Base-by-base conservation (phyloP, 495 filamentous ascomycete species). In the Podospora australis region DNA sequence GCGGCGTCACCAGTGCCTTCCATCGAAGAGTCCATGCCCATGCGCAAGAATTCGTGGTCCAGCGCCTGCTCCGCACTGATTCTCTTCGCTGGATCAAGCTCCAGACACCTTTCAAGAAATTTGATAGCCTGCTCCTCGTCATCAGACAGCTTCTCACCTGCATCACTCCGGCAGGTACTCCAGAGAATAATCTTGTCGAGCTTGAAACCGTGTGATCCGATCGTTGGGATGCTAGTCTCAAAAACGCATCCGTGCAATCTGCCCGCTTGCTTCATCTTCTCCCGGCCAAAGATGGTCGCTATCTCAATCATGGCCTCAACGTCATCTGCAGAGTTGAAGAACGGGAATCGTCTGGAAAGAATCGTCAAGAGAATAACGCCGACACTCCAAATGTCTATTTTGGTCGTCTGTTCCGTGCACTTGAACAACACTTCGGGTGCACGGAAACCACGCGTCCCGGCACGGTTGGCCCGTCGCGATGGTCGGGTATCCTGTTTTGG, bases 251-350 rank as follows among this genome's bases (percentile, higher is more conserved):
- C 92, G 57, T 98, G 92, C 49, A 95, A 71, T 22, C 81, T 73
- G 0, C 88, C 88, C n/a, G 82, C 83, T 11, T 75, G 60, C 52
- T 83, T 85, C 92, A 98, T 96, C 36, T 80, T 77, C 54, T 74
- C 76, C 13, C 73, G 77, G n/a, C 92, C 92, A 63, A 96, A 96
- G 38, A 97, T 94, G 44, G 88, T 92, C 14, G 90, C 84, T 53
- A 98, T 92, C 63, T 98, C 92, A 47, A 98, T 88, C 77, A 95
- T 85, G 22, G 94, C 92, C 58, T 98, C 92, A 41, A 98, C 80
- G 54, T 98, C 92, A 61, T 98, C 92, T 10, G 88, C 83, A 29
- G 86, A 91, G 69, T 98, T 95, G 75, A 98, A 98, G 70, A 98
- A 98, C 32, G 92, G 92, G 55, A 98, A 98, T 6, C 92, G 84